Evolutionary conservation across 2,329 filamentous ascomycete species (phyloP).

Genomic region (Amphichorda felina): DNA sequence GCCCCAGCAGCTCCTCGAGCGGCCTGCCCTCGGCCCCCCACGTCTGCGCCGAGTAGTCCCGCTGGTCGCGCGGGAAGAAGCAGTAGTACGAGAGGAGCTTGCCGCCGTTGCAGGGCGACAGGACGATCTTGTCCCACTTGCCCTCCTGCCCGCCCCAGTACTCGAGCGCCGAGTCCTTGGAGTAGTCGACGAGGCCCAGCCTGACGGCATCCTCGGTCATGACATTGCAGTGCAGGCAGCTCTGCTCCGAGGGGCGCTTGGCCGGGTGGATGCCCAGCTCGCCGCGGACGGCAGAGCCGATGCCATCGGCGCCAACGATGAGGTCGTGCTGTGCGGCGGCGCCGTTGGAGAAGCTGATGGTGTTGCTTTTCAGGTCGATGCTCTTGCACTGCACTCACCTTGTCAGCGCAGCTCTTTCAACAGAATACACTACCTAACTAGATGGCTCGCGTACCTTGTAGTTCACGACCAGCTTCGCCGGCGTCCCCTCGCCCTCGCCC

Average conservation of each 20-base stretch:
- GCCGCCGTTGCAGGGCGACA: constrained; percentile 56
- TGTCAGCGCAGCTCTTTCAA: background rate
- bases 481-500: constrained; percentile 37
- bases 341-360: constrained; percentile 42
- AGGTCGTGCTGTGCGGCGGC: constrained; percentile 39
- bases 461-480: constrained; percentile 43
- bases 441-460: constrained; percentile 28
- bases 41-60: constrained; percentile 47
- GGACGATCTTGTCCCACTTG: constrained; percentile 58
- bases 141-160: constrained; percentile 58
- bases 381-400: constrained; percentile 24
- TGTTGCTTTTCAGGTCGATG: constrained; percentile 38
- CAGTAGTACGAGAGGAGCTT: constrained; percentile 58
- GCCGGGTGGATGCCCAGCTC: constrained; percentile 50
- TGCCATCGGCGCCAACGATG: constrained; percentile 53
- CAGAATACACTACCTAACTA: background rate
- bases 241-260: constrained; percentile 45
- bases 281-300: constrained; percentile 52
- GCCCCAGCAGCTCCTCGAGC: constrained; percentile 46
- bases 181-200: constrained; percentile 52
- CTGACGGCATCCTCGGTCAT: constrained; percentile 45
- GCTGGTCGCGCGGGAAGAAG: constrained; percentile 46
- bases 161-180: constrained; percentile 46
- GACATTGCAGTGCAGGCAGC: constrained; percentile 55
- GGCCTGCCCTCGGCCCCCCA: constrained; percentile 43